Evolutionary conservation across 2,329 filamentous ascomycete genomes (phyloP).

Genomic region (Ceratocystis alfenasii): DNA sequence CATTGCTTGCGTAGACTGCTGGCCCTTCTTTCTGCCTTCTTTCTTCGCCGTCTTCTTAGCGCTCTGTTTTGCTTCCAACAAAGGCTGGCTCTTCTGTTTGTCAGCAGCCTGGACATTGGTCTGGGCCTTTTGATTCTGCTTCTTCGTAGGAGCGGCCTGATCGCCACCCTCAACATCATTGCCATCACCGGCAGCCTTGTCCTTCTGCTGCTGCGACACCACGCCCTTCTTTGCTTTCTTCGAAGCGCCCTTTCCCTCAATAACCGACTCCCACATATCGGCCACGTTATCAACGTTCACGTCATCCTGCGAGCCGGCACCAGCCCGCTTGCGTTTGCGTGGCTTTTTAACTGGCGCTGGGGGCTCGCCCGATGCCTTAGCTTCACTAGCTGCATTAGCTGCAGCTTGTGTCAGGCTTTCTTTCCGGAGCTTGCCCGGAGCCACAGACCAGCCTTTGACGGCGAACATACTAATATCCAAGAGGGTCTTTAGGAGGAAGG

Average conservation of each 20-base stretch:
- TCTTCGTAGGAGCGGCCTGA: background rate
- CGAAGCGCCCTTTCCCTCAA: conserved; percentile 49
- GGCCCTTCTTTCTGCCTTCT: conserved; percentile 31
- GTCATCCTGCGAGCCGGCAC: conserved; percentile 28
- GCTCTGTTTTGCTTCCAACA: background rate
- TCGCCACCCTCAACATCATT: background rate
- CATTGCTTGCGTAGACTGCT: conserved; percentile 25
- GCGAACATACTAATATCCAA: conserved; percentile 57
- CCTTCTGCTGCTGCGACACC: conserved; percentile 25
- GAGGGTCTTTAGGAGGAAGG: conserved; percentile 8
- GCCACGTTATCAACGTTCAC: conserved; percentile 61
- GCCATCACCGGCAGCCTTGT: conserved; percentile 18
- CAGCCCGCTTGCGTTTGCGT: conserved; percentile 47
- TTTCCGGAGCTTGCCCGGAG: conserved; percentile 56
- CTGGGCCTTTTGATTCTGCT: conserved; percentile 14
- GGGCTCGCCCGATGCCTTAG: conserved; percentile 24
- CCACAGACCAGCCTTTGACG: conserved; percentile 83
- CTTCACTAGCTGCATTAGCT: conserved; percentile 26
- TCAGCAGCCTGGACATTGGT: conserved; percentile 6
- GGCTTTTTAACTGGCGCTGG: conserved; percentile 33
- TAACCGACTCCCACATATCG: conserved; percentile 66
- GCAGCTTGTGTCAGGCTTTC: conserved; percentile 38
- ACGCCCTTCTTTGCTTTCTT: conserved; percentile 26
- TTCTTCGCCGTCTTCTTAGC: conserved; percentile 26
- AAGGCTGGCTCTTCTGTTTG: conserved; percentile 26